A percentile compares a stretch with the other conserved stretches of the same genome.
Conservation (phyloP, 768 basidiomycete species). For the Rhodotorula kratochvilovae region DNA sequence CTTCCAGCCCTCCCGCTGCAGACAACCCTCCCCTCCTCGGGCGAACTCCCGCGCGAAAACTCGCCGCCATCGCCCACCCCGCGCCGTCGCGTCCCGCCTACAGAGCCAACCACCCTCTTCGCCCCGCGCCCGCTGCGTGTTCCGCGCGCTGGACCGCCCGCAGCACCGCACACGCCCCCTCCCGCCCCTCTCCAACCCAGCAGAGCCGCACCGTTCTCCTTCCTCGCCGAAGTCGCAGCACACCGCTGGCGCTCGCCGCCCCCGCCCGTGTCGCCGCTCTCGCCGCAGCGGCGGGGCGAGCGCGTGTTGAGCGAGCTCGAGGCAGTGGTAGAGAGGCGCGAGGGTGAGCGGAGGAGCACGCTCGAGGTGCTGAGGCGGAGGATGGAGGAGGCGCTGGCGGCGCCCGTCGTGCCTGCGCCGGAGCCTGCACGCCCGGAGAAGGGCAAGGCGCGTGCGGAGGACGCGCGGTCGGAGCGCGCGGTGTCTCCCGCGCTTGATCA, state of each 20-base stretch:
- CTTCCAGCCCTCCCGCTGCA: neutral
- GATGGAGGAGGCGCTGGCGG: neutral
- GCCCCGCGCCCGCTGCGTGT: constrained; percentile 1
- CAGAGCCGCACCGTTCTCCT: neutral
- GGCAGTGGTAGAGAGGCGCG: too few species aligned
- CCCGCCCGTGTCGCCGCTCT: neutral
- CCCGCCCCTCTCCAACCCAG: neutral
- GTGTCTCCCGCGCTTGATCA: too few species aligned
- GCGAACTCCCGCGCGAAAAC: too few species aligned
- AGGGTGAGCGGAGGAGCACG: constrained; percentile 7
- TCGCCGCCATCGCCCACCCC: neutral
- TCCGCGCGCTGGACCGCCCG: neutral
- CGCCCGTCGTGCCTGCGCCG: neutral
- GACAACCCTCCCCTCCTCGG: neutral
- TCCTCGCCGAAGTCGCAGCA: neutral
- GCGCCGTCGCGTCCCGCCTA: neutral
- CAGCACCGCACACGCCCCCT: neutral
- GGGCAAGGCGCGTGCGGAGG: too few species aligned
- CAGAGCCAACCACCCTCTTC: neutral
- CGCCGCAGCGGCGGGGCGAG: neutral
- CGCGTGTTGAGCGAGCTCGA: too few species aligned
- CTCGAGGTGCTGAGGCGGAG: constrained; percentile 4
- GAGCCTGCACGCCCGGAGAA: neutral
- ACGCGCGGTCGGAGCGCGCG: too few species aligned
- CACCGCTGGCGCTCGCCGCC: constrained; percentile 1